Evolutionary conservation across 78 protist species (phyloP), one percentile per base, ranked within the genome.

Genomic region (Diacronema lutheri): DNA sequence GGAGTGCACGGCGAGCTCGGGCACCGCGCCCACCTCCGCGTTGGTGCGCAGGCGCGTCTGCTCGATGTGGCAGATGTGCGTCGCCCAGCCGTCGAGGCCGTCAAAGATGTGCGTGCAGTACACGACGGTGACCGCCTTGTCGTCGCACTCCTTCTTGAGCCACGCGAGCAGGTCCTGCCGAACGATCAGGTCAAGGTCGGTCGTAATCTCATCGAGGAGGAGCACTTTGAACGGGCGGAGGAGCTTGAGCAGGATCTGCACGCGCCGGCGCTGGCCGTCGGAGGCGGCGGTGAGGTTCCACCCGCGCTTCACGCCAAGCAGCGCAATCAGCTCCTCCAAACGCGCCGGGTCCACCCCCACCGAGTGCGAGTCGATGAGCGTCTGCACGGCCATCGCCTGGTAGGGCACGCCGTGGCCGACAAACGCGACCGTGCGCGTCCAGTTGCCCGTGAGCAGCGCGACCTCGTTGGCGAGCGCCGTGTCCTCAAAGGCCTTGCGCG

Each of bases 81-180:
- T 64, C 31, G 87, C 81, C 93, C 93, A 90, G 72, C 82, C 88
- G 33, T 84, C 88, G 26, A 90, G 62, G 37, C 93, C 93, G 61
- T 90, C 93, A 33, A 90, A 86, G 73, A 90, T 86, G 85, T 90
- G 93, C 29, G 93, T 90, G 76, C 90, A 84, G 88, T 86, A 86
- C 56, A 88, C 35, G 33, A 74, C 79, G 40, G 74, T 50, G 46
- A 35, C 87, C 35, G 62, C 62, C 40, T 71, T 61, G 23, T 20
- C 13, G 81, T 31, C 82, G 55, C 57, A 29, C 61, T 88, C 88
- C 46, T 40, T 37, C 50, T 33, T 35, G 31, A 91, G 83, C 46
- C 33, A 91, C 35, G 0, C 16, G 33, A 86, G 82, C 14, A 91
- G 79, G 76, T 86, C 88, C 25, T 61, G 74, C n/a, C 93, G 78